Conservation (phyloP, 2,329 filamentous ascomycete species). For the Parascedosporium putredinis region DNA sequence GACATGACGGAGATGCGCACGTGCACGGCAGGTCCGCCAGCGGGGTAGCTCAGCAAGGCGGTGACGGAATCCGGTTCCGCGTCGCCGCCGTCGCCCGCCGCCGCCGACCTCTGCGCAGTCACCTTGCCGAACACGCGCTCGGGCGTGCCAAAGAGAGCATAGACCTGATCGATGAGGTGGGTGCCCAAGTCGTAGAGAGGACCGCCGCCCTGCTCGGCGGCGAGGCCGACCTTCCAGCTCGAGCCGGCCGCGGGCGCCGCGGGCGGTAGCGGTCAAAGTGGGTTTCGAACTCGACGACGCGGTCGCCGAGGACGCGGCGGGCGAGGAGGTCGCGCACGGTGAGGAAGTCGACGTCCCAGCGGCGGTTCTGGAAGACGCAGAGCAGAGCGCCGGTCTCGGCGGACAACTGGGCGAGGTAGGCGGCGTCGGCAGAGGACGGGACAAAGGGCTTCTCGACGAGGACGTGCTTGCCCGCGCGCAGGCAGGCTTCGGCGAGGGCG, state of each 20-base stretch:
- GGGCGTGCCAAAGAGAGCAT: slow-evolving; percentile 60
- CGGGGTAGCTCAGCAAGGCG: slow-evolving; percentile 55
- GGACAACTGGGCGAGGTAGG: slow-evolving; percentile 48
- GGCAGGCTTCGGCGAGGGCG: slow-evolving; percentile 49
- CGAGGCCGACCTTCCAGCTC: slow-evolving; percentile 56
- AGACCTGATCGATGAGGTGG: slow-evolving; percentile 67
- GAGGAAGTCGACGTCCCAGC: slow-evolving; percentile 69
- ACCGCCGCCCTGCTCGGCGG: slow-evolving; percentile 52
- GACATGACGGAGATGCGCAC: slow-evolving; percentile 60
- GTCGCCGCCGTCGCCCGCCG: slow-evolving; percentile 29
- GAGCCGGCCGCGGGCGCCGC: slow-evolving; percentile 33
- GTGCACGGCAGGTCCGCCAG: slow-evolving; percentile 55
- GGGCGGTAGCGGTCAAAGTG: slow-evolving; percentile 70
- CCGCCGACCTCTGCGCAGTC: slow-evolving; percentile 54
- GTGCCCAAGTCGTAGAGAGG: slow-evolving; percentile 66
- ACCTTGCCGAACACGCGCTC: slow-evolving; percentile 57
- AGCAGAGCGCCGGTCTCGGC: slow-evolving; percentile 39
- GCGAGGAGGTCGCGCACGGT: slow-evolving; percentile 54
- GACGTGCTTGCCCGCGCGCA: slow-evolving; percentile 65
- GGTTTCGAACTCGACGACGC: slow-evolving; percentile 67
- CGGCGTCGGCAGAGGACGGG: slow-evolving; percentile 57
- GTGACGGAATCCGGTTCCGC: slow-evolving; percentile 49
- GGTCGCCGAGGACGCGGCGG: slow-evolving; percentile 46
- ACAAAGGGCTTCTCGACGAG: slow-evolving; percentile 79
- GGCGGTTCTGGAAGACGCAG: slow-evolving; percentile 66